These are phyloP conservation scores for Fusarium humuli DNA, from an alignment of 2,329 filamentous ascomycete species.

Conservation along the genomic window DNA sequence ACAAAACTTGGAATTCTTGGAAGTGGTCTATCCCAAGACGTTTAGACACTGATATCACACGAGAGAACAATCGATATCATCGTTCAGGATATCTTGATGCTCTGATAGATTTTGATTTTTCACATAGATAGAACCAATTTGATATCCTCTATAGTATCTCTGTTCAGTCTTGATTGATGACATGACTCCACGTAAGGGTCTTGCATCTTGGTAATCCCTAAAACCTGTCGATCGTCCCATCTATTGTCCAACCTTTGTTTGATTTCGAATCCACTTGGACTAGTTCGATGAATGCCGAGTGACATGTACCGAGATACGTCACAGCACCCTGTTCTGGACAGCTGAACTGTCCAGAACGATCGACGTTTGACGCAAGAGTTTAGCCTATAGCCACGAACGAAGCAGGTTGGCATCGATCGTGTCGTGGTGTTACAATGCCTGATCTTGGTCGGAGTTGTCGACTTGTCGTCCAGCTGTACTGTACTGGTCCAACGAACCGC, in stretches of 20 bases:
- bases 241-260: slow-evolving; percentile 1
- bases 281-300: slow-evolving; percentile 4
- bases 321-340: background rate
- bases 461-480: background rate
- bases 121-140: background rate
- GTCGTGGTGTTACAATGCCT: slow-evolving; percentile 10
- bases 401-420: background rate
- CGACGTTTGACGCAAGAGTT: slow-evolving; percentile 17
- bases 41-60: background rate
- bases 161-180: background rate
- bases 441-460: background rate
- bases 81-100: background rate
- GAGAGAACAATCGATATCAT: background rate
- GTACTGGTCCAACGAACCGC: background rate
- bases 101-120: background rate
- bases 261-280: background rate
- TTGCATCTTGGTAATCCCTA: background rate
- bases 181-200: background rate
- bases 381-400: slow-evolving; percentile 1
- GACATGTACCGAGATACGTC: slow-evolving; percentile 26
- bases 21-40: background rate
- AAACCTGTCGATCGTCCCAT: background rate
- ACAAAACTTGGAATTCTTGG: background rate
- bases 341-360: slow-evolving; percentile 11
- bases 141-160: background rate